Evolutionary conservation across 805 yeast genomes (phyloP).

Genomic region (Yamadazyma philogaea): DNA sequence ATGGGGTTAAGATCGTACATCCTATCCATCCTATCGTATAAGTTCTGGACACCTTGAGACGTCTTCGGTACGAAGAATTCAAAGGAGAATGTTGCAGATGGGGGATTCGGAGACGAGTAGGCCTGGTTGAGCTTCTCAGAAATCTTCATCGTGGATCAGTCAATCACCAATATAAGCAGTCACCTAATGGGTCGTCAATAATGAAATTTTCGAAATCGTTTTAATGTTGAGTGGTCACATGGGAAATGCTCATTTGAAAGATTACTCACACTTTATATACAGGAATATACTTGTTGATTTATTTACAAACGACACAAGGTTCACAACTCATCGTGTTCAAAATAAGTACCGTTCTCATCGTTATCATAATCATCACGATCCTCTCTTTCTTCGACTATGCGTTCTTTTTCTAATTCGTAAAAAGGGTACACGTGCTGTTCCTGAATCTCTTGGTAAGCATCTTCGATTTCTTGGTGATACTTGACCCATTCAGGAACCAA

Average conservation of each 20-base stretch:
- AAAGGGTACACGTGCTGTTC: neutral
- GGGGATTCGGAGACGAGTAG: constrained; percentile 36
- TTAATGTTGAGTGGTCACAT: constrained; percentile 7
- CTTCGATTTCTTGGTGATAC: constrained; percentile 51
- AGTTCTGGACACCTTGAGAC: constrained; percentile 91
- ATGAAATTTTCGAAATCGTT: constrained; percentile 5
- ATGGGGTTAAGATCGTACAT: constrained; percentile 91
- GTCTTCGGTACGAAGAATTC: constrained; percentile 98
- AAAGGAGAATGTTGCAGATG: constrained; percentile 79
- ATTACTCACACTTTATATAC: constrained; percentile 1
- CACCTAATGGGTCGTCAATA: neutral
- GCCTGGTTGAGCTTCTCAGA: constrained; percentile 43
- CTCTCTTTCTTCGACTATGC: neutral
- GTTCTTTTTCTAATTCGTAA: neutral
- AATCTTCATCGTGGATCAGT: constrained; percentile 31
- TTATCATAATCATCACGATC: constrained; percentile 1
- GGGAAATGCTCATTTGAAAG: constrained; percentile 1
- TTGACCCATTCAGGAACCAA: constrained; percentile 74
- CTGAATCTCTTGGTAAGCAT: constrained; percentile 12
- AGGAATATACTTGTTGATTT: neutral
- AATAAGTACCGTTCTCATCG: neutral
- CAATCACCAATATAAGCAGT: neutral
- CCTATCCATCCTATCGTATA: constrained; percentile 95
- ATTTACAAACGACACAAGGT: neutral
- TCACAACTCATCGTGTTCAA: constrained; percentile 8